Conservation (phyloP, 495 filamentous ascomycete genomes). For the Parmelia sp. region DNA sequence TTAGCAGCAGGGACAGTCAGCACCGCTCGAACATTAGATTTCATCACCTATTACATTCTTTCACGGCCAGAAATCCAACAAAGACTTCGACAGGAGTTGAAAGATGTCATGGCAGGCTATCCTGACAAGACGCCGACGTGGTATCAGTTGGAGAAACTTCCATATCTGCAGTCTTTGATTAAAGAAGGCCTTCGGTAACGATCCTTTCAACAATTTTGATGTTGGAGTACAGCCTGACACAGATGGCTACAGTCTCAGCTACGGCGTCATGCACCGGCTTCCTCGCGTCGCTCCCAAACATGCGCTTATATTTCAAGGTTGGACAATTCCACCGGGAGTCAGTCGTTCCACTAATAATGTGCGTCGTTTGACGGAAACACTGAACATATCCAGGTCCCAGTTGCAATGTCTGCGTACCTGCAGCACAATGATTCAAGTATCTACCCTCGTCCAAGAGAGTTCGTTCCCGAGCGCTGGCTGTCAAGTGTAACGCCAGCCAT, state of each 20-base stretch:
- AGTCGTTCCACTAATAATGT: no score
- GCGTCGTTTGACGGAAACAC: no score
- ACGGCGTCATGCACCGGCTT: conserved; percentile 16
- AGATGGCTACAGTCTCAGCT: conserved; percentile 15
- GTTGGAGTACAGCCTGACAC: background rate
- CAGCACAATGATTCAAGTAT: no score
- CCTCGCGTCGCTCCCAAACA: conserved; percentile 13
- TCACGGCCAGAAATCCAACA: conserved; percentile 18
- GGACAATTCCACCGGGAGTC: conserved; percentile 9
- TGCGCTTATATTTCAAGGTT: conserved; percentile 8
- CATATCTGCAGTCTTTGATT: conserved; percentile 33
- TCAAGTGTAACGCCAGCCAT: no score
- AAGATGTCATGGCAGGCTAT: conserved; percentile 26
- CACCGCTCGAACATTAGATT: conserved; percentile 28
- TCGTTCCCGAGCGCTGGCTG: no score
- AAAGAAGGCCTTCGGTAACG: conserved; percentile 33
- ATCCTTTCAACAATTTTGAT: background rate
- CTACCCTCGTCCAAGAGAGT: no score
- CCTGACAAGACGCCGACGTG: conserved; percentile 25
- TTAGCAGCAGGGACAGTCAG: conserved; percentile 29
- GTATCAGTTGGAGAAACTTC: conserved; percentile 29
- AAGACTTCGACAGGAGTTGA: conserved; percentile 24
- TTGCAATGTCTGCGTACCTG: no score
- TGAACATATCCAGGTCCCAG: no score
- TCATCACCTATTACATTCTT: conserved; percentile 30